Percentiles rank a stretch among this genome's conserved stretches.
phyloP scores from a whole-genome alignment of 805 yeast species.

The Yamadazyma endophytica region DNA sequence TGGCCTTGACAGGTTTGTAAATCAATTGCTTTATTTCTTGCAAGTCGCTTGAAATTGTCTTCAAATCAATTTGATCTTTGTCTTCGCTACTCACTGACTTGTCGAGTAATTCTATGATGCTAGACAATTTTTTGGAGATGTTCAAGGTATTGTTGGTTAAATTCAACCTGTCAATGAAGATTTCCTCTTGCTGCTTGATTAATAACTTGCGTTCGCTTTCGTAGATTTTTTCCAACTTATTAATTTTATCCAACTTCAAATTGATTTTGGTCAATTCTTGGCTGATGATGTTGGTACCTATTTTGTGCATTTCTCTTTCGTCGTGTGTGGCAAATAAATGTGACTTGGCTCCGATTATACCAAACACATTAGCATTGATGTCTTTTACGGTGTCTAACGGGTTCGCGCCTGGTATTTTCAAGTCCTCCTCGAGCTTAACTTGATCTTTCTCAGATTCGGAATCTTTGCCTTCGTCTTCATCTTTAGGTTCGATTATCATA shows the following conservation, averaged over 20 bases:
- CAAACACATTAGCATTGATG: conserved; percentile 67
- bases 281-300: conserved; percentile 55
- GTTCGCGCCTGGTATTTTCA: conserved; percentile 7
- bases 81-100: conserved; percentile 5
- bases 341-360: conserved; percentile 72
- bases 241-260: conserved; percentile 55
- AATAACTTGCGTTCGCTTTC: conserved; percentile 61
- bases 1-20: conserved; percentile 26
- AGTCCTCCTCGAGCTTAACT: conserved; percentile 2
- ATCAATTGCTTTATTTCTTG: conserved; percentile 29
- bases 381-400: conserved; percentile 41
- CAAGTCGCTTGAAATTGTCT: conserved; percentile 8
- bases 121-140: conserved; percentile 45
- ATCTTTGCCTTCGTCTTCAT: conserved; percentile 6
- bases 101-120: conserved; percentile 21
- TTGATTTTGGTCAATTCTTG: conserved; percentile 62
- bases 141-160: conserved; percentile 55
- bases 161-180: conserved; percentile 63
- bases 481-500: conserved; percentile 9
- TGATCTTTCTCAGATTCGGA: conserved; percentile 5
- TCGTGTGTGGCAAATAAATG: conserved; percentile 77
- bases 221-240: conserved; percentile 58
- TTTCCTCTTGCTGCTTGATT: conserved; percentile 60
- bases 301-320: conserved; percentile 68
- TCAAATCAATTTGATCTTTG: conserved; percentile 6